Evolutionary conservation across 163 green algal genomes (phyloP), one percentile per base, ranked within the genome.

Genomic region (Volvox carteri): DNA sequence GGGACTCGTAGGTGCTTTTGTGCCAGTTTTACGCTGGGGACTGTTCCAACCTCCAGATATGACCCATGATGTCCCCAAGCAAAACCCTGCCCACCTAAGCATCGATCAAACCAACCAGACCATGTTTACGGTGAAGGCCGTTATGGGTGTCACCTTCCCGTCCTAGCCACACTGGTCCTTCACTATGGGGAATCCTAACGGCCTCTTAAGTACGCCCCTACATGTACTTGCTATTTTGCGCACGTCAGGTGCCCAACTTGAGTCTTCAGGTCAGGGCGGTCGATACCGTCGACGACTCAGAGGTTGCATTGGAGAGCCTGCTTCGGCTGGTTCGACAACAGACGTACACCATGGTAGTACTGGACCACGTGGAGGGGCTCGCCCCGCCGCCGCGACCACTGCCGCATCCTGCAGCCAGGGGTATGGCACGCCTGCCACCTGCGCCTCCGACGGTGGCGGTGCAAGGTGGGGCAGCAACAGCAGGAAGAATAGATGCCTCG

Each of bases 301-400:
- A 21, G 5, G 44, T 46, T 2, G 65, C 46, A 12, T 65, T 87
- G 44, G 25, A 79, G 65, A 14, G 70, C 8, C 33, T 79, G 23
- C 65, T 87, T 42, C 21, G 23, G 33, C 11, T 18, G 9, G 81
- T 87, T 8, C 65, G 81, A 4, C 58, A 25, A 25, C 81, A 87
- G 65, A 54, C 7, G 23, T 79, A 73, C 65, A 46, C 12, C 7
- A 46, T 87, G 35, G 81, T 87, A 23, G 46, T 87, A 11, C 67
- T 87, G 81, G 81, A 87, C 35, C 19, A 35, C 7, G 65, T 87
- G 21, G 18, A 62, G 19, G 81, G 28, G 4, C 65, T 87, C 46
- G 81, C 81, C 33, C 81, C 79, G 62, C 79, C 62, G 44, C 78
- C 44, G n/a, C n/a, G 37, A 16, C 78, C 46, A 72, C 54, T 23